Conservation (phyloP, 108 stramenopile species). For the Asterionellopsis glacialis region DNA sequence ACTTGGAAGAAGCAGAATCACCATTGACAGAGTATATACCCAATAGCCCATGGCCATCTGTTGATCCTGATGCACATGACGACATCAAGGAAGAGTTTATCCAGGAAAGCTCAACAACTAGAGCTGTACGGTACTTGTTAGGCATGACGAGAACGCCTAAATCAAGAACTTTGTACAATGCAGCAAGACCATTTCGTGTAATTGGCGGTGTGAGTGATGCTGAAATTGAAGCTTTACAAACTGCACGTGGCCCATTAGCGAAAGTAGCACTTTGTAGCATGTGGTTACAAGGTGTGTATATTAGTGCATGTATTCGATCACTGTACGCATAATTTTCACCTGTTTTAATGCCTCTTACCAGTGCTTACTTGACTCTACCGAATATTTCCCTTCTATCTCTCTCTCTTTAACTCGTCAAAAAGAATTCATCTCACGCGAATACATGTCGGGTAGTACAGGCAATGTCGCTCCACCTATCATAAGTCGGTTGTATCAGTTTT, state of each 20-base stretch:
- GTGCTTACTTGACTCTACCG: no score
- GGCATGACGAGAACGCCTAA: conserved; percentile 42
- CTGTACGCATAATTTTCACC: no score
- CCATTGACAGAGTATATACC: conserved; percentile 54
- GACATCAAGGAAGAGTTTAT: conserved; percentile 40
- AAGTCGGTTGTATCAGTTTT: conserved; percentile 51
- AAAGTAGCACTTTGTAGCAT: conserved; percentile 57
- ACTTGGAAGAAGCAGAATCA: conserved; percentile 58
- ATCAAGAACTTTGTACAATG: conserved; percentile 57
- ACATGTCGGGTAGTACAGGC: conserved; percentile 55
- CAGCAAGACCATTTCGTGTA: conserved; percentile 63
- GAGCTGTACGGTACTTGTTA: conserved; percentile 26
- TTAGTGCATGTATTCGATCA: no score
- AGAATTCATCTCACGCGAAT: conserved; percentile 71
- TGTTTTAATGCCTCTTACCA: no score
- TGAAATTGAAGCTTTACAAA: conserved; percentile 51
- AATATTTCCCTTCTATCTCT: no score
- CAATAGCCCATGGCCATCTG: conserved; percentile 55
- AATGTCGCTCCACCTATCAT: conserved; percentile 56
- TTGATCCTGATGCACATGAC: conserved; percentile 47
- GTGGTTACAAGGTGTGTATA: conserved; percentile 38
- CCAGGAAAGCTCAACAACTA: neutral
- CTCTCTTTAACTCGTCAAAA: no score
- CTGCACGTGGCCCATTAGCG: conserved; percentile 64
- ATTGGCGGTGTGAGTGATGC: conserved; percentile 66